These are phyloP conservation scores for Mycena sp. DNA, from an alignment of 1,284 basidiomycete genomes.

Conservation along the genomic window DNA sequence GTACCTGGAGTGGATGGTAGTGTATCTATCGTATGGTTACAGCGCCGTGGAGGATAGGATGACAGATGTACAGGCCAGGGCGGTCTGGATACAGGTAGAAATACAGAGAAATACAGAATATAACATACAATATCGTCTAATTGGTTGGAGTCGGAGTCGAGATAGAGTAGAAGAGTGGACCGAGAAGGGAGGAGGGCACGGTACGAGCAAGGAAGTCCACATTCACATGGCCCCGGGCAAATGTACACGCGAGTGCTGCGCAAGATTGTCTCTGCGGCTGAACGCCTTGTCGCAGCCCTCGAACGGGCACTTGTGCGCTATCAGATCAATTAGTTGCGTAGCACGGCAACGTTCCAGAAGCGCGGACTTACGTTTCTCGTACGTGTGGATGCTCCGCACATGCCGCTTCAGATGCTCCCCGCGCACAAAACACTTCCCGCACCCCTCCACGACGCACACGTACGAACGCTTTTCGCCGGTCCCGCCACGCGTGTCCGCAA, in stretches of 20 bases:
- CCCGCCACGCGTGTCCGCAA: conserved; percentile 30
- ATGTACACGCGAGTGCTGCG: conserved; percentile 81
- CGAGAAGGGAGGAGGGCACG: no score
- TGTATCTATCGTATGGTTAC: no score
- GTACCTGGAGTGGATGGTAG: no score
- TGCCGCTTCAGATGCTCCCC: conserved; percentile 78
- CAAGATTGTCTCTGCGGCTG: conserved; percentile 83
- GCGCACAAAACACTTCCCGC: conserved; percentile 80
- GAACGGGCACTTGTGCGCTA: conserved; percentile 77
- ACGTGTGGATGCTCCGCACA: conserved; percentile 71
- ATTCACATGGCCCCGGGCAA: conserved; percentile 24
- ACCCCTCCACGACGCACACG: conserved; percentile 76
- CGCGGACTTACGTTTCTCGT: conserved; percentile 67
- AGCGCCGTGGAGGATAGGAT: no score
- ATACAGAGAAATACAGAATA: no score
- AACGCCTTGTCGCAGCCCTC: conserved; percentile 79
- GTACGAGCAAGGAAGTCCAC: no score
- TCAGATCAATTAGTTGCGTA: not conserved
- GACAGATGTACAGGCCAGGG: no score
- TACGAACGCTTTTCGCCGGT: conserved; percentile 58
- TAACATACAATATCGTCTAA: no score
- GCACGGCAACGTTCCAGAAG: not conserved
- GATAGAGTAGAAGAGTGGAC: no score
- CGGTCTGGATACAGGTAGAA: no score
- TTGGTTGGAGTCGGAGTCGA: no score